Percentiles rank a stretch among this genome's conserved stretches.
These are phyloP conservation scores for Colletotrichum sansevieriae DNA, from an alignment of 2,329 filamentous ascomycete genomes.

Conservation along the genomic window DNA sequence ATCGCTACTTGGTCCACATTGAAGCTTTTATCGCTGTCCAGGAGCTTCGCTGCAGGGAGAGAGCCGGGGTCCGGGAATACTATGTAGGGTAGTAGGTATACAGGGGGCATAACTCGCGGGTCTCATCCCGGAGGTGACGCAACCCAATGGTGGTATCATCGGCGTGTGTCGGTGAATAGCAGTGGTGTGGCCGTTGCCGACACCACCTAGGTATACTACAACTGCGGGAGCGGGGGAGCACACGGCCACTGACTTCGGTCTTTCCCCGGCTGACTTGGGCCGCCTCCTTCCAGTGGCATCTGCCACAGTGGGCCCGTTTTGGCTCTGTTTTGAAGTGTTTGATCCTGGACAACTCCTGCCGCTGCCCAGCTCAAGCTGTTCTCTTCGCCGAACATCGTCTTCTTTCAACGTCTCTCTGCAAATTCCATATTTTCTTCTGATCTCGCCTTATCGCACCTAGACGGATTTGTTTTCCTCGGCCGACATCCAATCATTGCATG, in stretches of 20 bases:
- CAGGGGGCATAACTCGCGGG: no score
- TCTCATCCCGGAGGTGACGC: constrained; percentile 9
- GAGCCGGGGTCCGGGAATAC: no score
- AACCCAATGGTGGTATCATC: constrained; percentile 8
- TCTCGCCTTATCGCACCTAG: constrained; percentile 1
- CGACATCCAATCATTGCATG: constrained; percentile 18
- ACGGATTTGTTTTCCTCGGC: neutral
- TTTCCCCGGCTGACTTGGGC: constrained; percentile 29
- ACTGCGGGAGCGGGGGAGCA: no score
- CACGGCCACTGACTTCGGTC: constrained; percentile 1
- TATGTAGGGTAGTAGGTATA: no score
- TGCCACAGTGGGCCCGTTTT: constrained; percentile 42
- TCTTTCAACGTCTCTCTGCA: constrained; percentile 4
- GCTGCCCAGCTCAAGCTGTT: constrained; percentile 18
- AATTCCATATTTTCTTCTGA: constrained; percentile 17
- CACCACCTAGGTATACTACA: no score
- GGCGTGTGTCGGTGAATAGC: neutral
- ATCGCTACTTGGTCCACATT: constrained; percentile 3
- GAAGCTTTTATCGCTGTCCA: constrained; percentile 26
- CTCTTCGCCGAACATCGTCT: constrained; percentile 9
- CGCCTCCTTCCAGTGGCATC: constrained; percentile 30
- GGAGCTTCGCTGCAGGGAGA: constrained; percentile 30
- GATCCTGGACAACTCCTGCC: constrained; percentile 29
- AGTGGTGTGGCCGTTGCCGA: no score
- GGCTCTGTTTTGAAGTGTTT: constrained; percentile 40